phyloP scores from a whole-genome alignment of 805 yeast species.

The Candida nanaspora region DNA sequence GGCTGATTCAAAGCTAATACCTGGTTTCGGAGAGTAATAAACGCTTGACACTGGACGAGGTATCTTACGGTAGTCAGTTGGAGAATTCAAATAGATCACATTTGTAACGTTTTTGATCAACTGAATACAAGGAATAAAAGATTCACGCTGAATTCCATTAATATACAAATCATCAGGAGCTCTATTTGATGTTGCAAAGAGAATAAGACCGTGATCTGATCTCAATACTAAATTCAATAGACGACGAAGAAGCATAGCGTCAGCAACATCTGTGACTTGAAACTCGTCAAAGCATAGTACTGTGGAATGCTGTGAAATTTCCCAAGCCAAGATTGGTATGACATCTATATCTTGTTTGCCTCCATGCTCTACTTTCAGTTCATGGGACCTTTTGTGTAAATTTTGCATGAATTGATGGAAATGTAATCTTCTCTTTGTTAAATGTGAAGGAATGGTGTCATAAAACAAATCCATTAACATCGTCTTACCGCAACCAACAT shows the following conservation, averaged over 20 bases:
- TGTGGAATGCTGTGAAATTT: slow-evolving; percentile 68
- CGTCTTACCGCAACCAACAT: slow-evolving; percentile 97
- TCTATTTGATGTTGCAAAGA: slow-evolving; percentile 92
- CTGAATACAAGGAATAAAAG: slow-evolving; percentile 88
- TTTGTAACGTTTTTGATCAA: slow-evolving; percentile 64
- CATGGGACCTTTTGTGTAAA: slow-evolving; percentile 81
- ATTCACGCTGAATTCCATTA: slow-evolving; percentile 89
- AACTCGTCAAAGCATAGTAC: slow-evolving; percentile 94
- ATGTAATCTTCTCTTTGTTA: slow-evolving; percentile 77
- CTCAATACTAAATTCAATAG: slow-evolving; percentile 59
- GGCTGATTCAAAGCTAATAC: slow-evolving; percentile 44
- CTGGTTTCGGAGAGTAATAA: slow-evolving; percentile 67
- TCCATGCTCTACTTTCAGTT: slow-evolving; percentile 57
- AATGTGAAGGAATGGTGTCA: slow-evolving; percentile 67
- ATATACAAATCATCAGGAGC: slow-evolving; percentile 90
- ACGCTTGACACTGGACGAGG: slow-evolving; percentile 78
- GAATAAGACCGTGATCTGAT: slow-evolving; percentile 71
- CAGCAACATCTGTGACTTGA: slow-evolving; percentile 97
- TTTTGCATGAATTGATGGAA: slow-evolving; percentile 97
- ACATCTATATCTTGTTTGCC: slow-evolving; percentile 67
- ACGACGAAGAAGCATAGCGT: slow-evolving; percentile 90
- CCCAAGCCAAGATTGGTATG: slow-evolving; percentile 77
- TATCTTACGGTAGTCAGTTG: slow-evolving; percentile 88
- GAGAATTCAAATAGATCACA: slow-evolving; percentile 79
- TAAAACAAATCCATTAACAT: slow-evolving; percentile 97